Conservation (phyloP, 1,284 basidiomycete genomes). For the Cerioporus squamosus region DNA sequence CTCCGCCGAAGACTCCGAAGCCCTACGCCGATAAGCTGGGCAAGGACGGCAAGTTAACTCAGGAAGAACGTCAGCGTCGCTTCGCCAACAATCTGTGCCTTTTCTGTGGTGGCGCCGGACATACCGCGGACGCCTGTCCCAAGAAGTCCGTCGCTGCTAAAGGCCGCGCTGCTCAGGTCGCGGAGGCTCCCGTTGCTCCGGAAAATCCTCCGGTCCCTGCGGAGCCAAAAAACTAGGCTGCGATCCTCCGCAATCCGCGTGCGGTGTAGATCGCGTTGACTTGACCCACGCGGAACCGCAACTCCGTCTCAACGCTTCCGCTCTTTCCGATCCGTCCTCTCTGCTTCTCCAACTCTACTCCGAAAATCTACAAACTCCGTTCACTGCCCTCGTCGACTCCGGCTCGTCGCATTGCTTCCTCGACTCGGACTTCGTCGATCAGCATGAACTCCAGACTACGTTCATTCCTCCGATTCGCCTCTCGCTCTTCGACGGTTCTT, state of each 20-base stretch:
- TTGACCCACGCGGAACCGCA: neutral
- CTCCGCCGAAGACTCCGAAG: conserved; percentile 1
- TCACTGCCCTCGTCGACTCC: conserved; percentile 5
- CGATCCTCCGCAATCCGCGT: conserved; percentile 1
- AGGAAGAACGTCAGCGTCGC: conserved; percentile 1
- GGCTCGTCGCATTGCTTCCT: conserved; percentile 13
- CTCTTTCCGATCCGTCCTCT: conserved; percentile 5
- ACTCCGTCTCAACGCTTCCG: conserved; percentile 7
- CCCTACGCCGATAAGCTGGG: conserved; percentile 8
- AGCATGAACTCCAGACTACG: neutral
- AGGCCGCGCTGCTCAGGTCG: neutral
- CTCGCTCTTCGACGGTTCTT: conserved; percentile 3
- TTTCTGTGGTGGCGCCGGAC: conserved; percentile 5
- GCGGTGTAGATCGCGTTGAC: conserved; percentile 6
- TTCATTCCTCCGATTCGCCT: neutral
- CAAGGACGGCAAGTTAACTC: conserved; percentile 6
- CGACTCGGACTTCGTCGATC: neutral
- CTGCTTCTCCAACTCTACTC: conserved; percentile 1
- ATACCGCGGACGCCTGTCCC: neutral
- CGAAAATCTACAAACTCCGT: neutral
- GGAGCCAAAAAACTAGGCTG: conserved; percentile 10
- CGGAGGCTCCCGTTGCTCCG: conserved; percentile 8
- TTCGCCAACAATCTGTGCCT: conserved; percentile 13
- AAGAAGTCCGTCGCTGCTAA: conserved; percentile 19
- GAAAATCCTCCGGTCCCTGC: no score